Evolutionary conservation across 371 early-diverging fungal genomes (phyloP).

Genomic region (Mucor racemosus): DNA sequence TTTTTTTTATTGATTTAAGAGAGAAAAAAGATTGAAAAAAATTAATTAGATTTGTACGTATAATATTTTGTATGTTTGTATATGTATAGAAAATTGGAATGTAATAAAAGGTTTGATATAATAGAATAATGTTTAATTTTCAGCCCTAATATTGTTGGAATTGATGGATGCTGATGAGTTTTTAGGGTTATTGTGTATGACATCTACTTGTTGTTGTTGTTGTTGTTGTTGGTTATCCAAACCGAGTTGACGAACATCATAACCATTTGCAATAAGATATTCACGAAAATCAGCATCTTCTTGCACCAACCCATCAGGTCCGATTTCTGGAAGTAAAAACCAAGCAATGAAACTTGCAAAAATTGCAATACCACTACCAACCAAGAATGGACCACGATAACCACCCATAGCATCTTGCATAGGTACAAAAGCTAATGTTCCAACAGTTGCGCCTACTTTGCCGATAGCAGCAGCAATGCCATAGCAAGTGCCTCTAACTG

Average conservation of each 20-base stretch:
- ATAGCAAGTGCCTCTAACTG: conserved; percentile 66
- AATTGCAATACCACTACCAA: conserved; percentile 46
- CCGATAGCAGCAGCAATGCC: conserved; percentile 66
- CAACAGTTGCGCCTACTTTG: conserved; percentile 60
- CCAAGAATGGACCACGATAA: conserved; percentile 43
- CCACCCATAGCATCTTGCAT: conserved; percentile 47
- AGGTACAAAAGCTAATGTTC: conserved; percentile 47
- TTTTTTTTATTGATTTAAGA: too few species aligned
- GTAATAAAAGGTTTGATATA: not conserved
- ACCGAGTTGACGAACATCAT: conserved; percentile 53
- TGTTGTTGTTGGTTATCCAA: not conserved
- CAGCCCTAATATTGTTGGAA: not conserved
- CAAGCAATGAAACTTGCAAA: conserved; percentile 36
- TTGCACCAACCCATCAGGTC: conserved; percentile 48
- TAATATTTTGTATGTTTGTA: not conserved
- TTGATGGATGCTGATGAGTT: not conserved
- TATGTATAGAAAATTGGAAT: not conserved
- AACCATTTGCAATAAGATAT: conserved; percentile 58
- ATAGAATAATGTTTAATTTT: not conserved
- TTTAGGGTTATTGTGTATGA: conserved; percentile 1
- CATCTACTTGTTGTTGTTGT: not conserved
- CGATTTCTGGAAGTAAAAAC: conserved; percentile 41
- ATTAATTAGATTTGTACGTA: not conserved
- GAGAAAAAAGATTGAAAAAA: too few species aligned
- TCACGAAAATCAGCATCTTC: conserved; percentile 59